A percentile compares a stretch with the other conserved stretches of the same genome.
These are phyloP conservation scores for Lyophyllum shimeji DNA, from an alignment of 768 basidiomycete species.

Conservation along the genomic window DNA sequence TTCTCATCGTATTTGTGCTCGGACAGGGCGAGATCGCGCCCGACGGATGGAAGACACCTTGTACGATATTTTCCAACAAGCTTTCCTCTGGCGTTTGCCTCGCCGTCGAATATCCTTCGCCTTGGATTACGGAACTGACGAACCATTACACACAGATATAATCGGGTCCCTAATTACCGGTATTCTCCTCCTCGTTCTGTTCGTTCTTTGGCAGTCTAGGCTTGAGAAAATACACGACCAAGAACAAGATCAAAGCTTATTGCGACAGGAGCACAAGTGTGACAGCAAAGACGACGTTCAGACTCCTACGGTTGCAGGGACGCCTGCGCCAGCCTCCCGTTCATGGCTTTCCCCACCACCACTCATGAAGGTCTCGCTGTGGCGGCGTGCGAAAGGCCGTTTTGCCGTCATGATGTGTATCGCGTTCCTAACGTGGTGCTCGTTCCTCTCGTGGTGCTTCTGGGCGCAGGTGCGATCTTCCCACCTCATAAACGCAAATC, in stretches of 20 bases:
- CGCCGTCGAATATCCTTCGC: not conserved
- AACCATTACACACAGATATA: conserved; percentile 44
- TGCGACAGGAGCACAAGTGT: not conserved
- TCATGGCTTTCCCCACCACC: conserved; percentile 45
- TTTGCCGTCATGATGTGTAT: conserved; percentile 58
- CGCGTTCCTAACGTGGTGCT: conserved; percentile 58
- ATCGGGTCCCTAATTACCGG: conserved; percentile 64
- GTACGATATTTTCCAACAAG: conserved; percentile 11
- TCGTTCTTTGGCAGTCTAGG: conserved; percentile 62
- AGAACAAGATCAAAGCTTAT: not conserved
- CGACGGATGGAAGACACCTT: conserved; percentile 53
- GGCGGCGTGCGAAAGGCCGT: conserved; percentile 54
- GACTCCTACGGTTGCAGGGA: not conserved
- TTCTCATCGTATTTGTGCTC: conserved; percentile 68
- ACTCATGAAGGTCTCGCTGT: conserved; percentile 60
- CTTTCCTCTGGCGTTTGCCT: not conserved
- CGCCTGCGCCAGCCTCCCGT: not conserved
- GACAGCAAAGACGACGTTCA: not conserved
- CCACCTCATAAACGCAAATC: conserved; percentile 18
- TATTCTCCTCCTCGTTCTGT: conserved; percentile 48
- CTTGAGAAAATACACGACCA: conserved; percentile 39
- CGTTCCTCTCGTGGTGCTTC: conserved; percentile 51
- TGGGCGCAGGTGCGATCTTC: conserved; percentile 23
- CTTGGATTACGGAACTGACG: conserved; percentile 21
- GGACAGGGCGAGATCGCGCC: conserved; percentile 60